Percentiles rank a stretch among this genome's conserved stretches.
Evolutionary conservation across 805 yeast species (phyloP).

Genomic region (Kuraishia molischiana): DNA sequence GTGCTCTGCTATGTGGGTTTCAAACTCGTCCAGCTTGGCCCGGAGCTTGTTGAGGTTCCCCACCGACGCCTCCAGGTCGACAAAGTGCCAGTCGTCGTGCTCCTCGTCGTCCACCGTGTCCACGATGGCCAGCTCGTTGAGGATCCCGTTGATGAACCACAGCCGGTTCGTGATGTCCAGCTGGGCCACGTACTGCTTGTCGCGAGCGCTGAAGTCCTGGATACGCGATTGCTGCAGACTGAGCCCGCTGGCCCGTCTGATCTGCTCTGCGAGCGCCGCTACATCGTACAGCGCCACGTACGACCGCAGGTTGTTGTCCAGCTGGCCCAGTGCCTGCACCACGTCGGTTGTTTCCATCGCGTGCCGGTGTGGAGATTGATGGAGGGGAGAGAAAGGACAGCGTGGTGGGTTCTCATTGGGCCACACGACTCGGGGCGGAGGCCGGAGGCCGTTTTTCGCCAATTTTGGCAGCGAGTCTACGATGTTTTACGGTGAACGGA

Average conservation of each 20-base stretch:
- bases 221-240: not conserved
- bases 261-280: not conserved
- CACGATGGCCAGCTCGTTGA: conserved; percentile 12
- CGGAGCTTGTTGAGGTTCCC: not conserved
- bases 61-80: conserved; percentile 1
- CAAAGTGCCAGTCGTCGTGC: not conserved
- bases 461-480: too few relatives aligned
- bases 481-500: too few relatives aligned
- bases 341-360: not conserved
- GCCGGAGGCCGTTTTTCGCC: too few relatives aligned
- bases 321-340: not conserved
- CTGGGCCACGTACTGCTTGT: not conserved
- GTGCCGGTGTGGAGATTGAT: too few relatives aligned
- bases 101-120: conserved; percentile 5
- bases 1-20: not conserved
- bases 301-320: not conserved
- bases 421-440: too few relatives aligned
- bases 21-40: not conserved
- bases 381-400: too few relatives aligned
- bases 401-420: too few relatives aligned
- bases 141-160: conserved; percentile 19
- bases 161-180: conserved; percentile 15
- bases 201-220: not conserved
- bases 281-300: conserved; percentile 1
- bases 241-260: not conserved